Conservation (phyloP, 495 filamentous ascomycete species). For the Schizothecium vesticola region DNA sequence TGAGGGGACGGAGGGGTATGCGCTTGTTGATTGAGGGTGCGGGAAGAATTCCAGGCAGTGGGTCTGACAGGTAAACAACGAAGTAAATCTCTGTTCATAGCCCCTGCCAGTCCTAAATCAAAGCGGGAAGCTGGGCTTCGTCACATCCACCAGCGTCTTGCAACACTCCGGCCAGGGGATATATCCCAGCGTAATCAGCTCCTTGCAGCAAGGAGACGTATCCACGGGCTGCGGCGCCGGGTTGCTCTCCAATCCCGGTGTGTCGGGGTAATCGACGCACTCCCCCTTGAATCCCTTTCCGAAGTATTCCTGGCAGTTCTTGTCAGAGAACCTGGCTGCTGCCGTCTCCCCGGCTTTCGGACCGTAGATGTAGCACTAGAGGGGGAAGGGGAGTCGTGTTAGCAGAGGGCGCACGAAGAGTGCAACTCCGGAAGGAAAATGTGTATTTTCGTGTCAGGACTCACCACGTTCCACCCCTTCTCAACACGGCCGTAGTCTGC, state of each 20-base stretch:
- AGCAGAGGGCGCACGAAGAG: no score
- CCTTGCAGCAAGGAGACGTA: neutral
- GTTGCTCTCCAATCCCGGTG: neutral
- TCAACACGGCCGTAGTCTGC: neutral
- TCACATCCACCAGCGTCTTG: neutral
- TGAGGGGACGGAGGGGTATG: conserved; percentile 18
- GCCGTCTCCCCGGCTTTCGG: neutral
- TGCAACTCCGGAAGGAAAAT: no score
- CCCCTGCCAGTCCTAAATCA: neutral
- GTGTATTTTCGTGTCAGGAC: no score
- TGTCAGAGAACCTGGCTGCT: neutral
- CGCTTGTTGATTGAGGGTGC: conserved; percentile 7
- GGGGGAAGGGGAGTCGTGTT: neutral
- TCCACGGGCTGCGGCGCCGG: neutral
- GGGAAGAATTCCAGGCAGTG: no score
- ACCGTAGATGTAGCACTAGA: neutral
- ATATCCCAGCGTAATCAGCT: neutral
- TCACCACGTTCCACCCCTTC: neutral
- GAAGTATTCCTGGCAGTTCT: neutral
- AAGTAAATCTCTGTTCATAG: no score
- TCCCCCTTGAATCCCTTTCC: neutral
- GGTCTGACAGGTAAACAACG: no score
- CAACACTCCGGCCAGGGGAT: neutral
- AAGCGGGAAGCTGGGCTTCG: neutral
- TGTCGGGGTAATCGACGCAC: neutral